These are phyloP conservation scores for Trichoderma brevicompactum DNA, from an alignment of 2,329 filamentous ascomycete species.

Conservation along the genomic window DNA sequence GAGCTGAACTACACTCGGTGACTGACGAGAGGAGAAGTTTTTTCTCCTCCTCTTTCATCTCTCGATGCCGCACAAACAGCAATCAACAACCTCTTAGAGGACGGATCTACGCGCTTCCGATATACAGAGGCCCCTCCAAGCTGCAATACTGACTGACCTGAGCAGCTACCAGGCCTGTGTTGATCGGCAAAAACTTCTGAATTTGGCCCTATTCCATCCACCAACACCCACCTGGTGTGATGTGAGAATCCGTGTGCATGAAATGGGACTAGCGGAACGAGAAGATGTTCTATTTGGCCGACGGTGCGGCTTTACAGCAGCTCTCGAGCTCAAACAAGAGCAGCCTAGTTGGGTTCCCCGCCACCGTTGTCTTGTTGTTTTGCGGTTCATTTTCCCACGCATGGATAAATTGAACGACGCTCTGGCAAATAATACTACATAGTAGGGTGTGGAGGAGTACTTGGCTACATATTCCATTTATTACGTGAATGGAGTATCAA, in stretches of 20 bases:
- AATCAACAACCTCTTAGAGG: not conserved
- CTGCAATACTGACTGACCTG: too few relatives aligned
- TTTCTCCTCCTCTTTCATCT: not conserved
- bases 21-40: too few relatives aligned
- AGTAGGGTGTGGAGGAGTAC: not conserved
- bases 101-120: not conserved
- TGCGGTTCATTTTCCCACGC: too few relatives aligned
- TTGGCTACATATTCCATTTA: not conserved
- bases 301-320: not conserved
- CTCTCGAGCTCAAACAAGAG: not conserved
- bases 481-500: not conserved
- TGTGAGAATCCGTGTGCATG: not conserved
- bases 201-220: not conserved
- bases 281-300: not conserved
- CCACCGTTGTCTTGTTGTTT: too few relatives aligned
- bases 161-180: not conserved
- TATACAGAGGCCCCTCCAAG: not conserved
- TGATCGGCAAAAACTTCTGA: conserved; percentile 8
- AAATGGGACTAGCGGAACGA: not conserved
- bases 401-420: not conserved
- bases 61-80: not conserved
- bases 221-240: not conserved
- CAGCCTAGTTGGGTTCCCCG: not conserved
- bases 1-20: not conserved
- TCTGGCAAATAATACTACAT: not conserved